phyloP scores from a whole-genome alignment of 345 rosid species.

The Kernera saxatilis region DNA sequence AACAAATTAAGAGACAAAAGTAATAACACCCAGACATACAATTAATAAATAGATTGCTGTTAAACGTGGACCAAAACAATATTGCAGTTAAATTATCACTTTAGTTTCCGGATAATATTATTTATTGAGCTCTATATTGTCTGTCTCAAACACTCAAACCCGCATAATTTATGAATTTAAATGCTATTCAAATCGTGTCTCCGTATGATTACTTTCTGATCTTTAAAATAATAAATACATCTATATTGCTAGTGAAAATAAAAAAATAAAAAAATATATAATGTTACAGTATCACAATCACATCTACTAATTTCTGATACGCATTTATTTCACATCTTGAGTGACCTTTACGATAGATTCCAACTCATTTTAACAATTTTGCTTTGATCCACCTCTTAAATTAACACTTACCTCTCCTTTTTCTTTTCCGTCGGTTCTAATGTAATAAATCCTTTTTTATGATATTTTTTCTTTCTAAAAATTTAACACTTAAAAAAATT shows the following conservation, averaged over 20 bases:
- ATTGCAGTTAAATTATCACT: neutral
- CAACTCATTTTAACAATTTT: constrained; percentile 17
- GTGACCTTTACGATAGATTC: constrained; percentile 17
- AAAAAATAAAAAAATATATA: neutral
- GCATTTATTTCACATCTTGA: constrained; percentile 19
- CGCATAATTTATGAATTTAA: constrained; percentile 13
- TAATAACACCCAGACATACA: neutral
- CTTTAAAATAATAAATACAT: neutral
- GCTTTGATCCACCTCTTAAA: neutral
- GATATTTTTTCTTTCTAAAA: neutral
- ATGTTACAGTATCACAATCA: constrained; percentile 20
- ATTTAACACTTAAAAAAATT: neutral
- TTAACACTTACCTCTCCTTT: constrained; percentile 4
- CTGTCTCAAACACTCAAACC: constrained; percentile 15
- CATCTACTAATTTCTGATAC: constrained; percentile 11
- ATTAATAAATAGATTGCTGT: neutral
- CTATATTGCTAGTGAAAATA: neutral
- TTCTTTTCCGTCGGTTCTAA: constrained; percentile 3
- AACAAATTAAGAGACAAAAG: neutral
- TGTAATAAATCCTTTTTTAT: neutral
- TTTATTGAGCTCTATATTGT: constrained; percentile 2
- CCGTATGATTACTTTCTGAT: constrained; percentile 9
- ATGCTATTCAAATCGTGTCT: constrained; percentile 12
- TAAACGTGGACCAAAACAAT: neutral
- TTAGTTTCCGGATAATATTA: constrained; percentile 1